phyloP scores from a whole-genome alignment of 371 early-diverging fungal genomes.

The Synchytrium microbalum region DNA sequence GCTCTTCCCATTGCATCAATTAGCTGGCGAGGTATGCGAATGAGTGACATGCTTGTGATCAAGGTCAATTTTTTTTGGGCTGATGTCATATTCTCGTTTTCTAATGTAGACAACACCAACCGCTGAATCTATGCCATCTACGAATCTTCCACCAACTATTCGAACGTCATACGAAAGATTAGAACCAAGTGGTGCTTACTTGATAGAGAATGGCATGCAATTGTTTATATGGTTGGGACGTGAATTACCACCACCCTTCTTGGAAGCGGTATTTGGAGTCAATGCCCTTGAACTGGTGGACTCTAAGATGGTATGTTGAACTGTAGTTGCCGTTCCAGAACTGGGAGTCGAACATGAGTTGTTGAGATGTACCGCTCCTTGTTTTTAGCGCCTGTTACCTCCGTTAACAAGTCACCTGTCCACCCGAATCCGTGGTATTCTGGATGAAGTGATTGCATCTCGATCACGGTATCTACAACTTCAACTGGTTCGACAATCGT shows the following conservation, averaged over 20 bases:
- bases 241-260: constrained; percentile 46
- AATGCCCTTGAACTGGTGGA: constrained; percentile 64
- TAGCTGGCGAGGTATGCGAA: constrained; percentile 53
- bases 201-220: constrained; percentile 70
- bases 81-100: too few relatives aligned
- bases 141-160: constrained; percentile 51
- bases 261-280: constrained; percentile 71
- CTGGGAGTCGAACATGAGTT: constrained; percentile 7
- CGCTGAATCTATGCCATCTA: background rate
- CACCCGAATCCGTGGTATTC: constrained; percentile 53
- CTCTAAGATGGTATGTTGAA: constrained; percentile 48
- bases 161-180: constrained; percentile 73
- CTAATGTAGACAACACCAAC: too few relatives aligned
- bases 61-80: too few relatives aligned
- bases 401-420: constrained; percentile 44
- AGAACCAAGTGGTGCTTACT: constrained; percentile 61
- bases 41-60: too few relatives aligned
- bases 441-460: constrained; percentile 46
- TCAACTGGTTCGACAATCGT: constrained; percentile 47
- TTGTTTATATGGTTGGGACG: constrained; percentile 86
- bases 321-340: constrained; percentile 2
- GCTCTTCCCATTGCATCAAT: constrained; percentile 59
- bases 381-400: constrained; percentile 44
- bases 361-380: constrained; percentile 9
- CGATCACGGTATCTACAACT: constrained; percentile 36